phyloP scores from a whole-genome alignment of 2,329 filamentous ascomycete genomes.

The Chrysosporium keratinophilum region DNA sequence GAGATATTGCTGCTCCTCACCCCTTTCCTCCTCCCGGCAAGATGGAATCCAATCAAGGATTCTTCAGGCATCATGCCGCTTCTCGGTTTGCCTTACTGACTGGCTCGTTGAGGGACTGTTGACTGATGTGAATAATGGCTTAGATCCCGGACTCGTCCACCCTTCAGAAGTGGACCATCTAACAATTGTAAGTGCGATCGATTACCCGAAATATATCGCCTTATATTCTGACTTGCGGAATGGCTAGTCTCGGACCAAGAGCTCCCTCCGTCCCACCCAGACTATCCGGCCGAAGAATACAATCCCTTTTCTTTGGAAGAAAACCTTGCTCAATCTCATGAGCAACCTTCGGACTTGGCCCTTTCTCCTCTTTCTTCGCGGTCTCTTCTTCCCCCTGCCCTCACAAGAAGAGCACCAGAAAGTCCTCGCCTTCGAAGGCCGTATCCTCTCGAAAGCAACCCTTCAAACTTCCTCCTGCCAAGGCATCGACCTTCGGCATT shows the following conservation, averaged over 20 bases:
- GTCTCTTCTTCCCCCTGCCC: neutral
- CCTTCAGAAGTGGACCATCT: neutral
- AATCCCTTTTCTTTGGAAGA: conserved; percentile 3
- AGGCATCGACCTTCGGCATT: neutral
- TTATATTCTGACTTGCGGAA: neutral
- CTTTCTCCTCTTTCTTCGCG: neutral
- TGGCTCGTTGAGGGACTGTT: neutral
- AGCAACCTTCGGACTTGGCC: neutral
- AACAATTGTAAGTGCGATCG: neutral
- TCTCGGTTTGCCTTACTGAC: conserved; percentile 14
- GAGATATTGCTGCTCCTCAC: neutral
- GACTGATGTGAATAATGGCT: neutral
- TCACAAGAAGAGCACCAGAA: neutral
- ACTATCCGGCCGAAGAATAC: conserved; percentile 5
- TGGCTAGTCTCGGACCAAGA: neutral
- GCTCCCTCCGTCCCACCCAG: conserved; percentile 2
- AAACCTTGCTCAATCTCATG: neutral
- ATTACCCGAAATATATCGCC: neutral
- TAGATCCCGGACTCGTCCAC: neutral
- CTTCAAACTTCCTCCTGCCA: neutral
- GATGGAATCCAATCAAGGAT: conserved; percentile 10
- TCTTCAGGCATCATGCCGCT: conserved; percentile 11
- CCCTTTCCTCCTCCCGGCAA: neutral
- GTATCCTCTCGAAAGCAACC: neutral
- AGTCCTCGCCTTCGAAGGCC: neutral